Evolutionary conservation across 2,329 filamentous ascomycete species (phyloP).

Genomic region (Exserohilum turcica): DNA sequence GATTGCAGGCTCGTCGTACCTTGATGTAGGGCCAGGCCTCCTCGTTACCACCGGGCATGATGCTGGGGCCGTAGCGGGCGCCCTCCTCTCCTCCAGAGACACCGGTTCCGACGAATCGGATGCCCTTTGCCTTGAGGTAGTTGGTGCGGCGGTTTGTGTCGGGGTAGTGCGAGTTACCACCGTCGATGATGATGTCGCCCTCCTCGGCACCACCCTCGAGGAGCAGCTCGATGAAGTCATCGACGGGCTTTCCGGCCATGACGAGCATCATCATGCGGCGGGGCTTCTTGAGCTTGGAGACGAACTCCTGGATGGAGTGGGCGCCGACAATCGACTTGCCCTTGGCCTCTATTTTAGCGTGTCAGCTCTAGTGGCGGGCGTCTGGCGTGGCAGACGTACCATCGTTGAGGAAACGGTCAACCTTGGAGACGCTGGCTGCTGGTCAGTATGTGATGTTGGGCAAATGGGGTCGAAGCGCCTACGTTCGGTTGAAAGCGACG

Average conservation of each 20-base stretch:
- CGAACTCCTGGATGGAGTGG: constrained; percentile 91
- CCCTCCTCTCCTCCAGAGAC: constrained; percentile 99
- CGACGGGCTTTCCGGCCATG: constrained; percentile 96
- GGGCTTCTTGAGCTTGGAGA: constrained; percentile 94
- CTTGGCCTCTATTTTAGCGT: constrained; percentile 50
- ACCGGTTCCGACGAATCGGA: constrained; percentile 95
- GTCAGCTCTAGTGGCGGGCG: constrained; percentile 29
- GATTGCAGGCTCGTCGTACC: constrained; percentile 21
- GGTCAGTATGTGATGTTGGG: constrained; percentile 26
- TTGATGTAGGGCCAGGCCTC: constrained; percentile 98
- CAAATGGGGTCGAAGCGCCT: constrained; percentile 11
- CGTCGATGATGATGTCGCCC: constrained; percentile 98
- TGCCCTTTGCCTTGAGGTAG: constrained; percentile 84
- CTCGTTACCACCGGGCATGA: constrained; percentile 99
- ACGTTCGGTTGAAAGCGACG: constrained; percentile 96
- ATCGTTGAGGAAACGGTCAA: constrained; percentile 90
- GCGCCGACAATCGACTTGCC: constrained; percentile 95
- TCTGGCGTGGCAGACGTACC: constrained; percentile 26
- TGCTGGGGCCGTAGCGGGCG: constrained; percentile 92
- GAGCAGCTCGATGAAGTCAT: constrained; percentile 97
- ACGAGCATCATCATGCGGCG: constrained; percentile 98
- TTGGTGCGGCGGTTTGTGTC: constrained; percentile 96
- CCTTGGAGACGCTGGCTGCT: constrained; percentile 74
- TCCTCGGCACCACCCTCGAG: constrained; percentile 58
- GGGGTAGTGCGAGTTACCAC: constrained; percentile 98